Percentiles rank a stretch among this genome's conserved stretches.
These are phyloP conservation scores for Quaeritorhiza haematococci DNA, from an alignment of 371 early-diverging fungal species.

Conservation along the genomic window DNA sequence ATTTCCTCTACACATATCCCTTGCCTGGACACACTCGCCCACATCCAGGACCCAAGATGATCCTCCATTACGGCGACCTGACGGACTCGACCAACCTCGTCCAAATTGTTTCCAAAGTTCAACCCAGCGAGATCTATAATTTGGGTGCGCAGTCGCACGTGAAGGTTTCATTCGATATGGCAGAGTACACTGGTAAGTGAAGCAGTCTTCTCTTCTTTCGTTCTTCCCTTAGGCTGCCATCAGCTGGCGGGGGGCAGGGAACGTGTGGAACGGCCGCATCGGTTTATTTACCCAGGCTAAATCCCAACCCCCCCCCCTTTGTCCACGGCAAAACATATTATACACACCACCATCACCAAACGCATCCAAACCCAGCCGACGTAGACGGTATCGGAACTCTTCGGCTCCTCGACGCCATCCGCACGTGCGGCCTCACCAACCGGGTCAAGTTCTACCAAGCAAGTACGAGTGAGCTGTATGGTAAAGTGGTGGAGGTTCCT, in stretches of 20 bases:
- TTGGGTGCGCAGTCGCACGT: conserved; percentile 35
- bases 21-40: neutral
- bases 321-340: neutral
- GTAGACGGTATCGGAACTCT: conserved; percentile 81
- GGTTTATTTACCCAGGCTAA: neutral
- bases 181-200: conserved; percentile 69
- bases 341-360: neutral
- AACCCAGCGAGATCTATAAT: conserved; percentile 77
- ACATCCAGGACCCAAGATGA: conserved; percentile 59
- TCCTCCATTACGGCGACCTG: conserved; percentile 81
- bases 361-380: conserved; percentile 47
- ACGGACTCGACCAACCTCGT: conserved; percentile 78
- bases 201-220: neutral
- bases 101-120: conserved; percentile 68
- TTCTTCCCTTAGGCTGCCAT: no score
- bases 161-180: conserved; percentile 78
- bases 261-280: no score
- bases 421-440: conserved; percentile 68
- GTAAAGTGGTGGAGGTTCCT: conserved; percentile 75
- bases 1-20: conserved; percentile 1
- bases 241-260: no score
- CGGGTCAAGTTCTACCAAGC: conserved; percentile 81
- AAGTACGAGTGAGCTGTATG: conserved; percentile 75
- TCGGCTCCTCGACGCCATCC: conserved; percentile 75
- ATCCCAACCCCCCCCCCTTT: no score